Conservation (phyloP, 2,329 filamentous ascomycete species). For the Amesomyces nigricolor region DNA sequence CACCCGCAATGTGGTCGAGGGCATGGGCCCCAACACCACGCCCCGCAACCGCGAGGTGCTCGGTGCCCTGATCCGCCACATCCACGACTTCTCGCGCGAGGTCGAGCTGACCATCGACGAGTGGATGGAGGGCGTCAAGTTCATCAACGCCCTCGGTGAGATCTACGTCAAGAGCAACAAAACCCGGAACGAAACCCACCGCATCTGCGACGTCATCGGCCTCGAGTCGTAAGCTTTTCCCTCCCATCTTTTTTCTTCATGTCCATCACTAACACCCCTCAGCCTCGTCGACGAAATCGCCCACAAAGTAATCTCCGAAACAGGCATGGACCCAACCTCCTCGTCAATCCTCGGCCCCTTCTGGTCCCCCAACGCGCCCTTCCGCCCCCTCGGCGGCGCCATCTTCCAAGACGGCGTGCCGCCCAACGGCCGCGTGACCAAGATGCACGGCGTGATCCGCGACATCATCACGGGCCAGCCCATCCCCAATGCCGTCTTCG, state of each 20-base stretch:
- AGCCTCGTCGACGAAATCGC: conserved; percentile 76
- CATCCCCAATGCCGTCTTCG: conserved; percentile 59
- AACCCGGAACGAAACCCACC: conserved; percentile 67
- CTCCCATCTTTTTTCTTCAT: neutral
- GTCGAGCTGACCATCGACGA: conserved; percentile 74
- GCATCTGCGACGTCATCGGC: conserved; percentile 67
- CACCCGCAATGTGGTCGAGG: conserved; percentile 66
- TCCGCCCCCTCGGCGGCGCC: conserved; percentile 61
- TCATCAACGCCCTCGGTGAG: conserved; percentile 63
- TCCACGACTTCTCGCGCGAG: conserved; percentile 78
- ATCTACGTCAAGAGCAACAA: conserved; percentile 60
- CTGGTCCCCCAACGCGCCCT: conserved; percentile 68
- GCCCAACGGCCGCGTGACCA: conserved; percentile 46
- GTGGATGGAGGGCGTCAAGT: conserved; percentile 59
- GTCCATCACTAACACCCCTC: neutral
- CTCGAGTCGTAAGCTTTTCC: conserved; percentile 55
- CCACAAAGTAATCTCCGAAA: conserved; percentile 52
- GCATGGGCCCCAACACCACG: conserved; percentile 66
- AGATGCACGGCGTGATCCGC: conserved; percentile 58
- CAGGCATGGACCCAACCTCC: conserved; percentile 54
- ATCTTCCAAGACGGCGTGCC: conserved; percentile 53
- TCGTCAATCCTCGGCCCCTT: conserved; percentile 82
- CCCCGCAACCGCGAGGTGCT: conserved; percentile 65
- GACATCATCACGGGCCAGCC: conserved; percentile 57
- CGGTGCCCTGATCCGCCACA: conserved; percentile 61